Conservation (phyloP, 2,329 filamentous ascomycete genomes). For the Penicillium sp. region DNA sequence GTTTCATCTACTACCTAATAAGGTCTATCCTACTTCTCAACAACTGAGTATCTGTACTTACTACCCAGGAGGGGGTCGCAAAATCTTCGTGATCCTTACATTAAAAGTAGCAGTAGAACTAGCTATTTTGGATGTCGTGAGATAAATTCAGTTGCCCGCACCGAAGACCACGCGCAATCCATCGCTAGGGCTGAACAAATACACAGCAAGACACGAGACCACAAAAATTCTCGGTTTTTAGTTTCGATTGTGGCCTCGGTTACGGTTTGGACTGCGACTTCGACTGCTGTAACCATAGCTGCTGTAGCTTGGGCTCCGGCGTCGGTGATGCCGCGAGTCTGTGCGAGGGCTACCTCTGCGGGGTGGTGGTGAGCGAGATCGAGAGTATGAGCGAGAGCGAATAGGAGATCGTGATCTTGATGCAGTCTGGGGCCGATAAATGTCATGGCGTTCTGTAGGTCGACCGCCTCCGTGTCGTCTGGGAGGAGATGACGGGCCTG, state of each 20-base stretch:
- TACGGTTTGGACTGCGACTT: constrained; percentile 51
- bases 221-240: background rate
- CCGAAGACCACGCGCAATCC: background rate
- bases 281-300: constrained; percentile 62
- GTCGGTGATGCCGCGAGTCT: constrained; percentile 44
- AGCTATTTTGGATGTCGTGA: background rate
- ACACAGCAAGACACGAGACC: background rate
- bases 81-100: background rate
- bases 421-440: constrained; percentile 62
- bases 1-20: background rate
- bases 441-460: constrained; percentile 50
- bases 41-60: background rate
- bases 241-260: constrained; percentile 40
- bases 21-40: background rate
- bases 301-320: constrained; percentile 63
- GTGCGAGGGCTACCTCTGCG: constrained; percentile 35
- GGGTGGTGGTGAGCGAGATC: constrained; percentile 45
- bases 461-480: constrained; percentile 42
- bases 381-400: constrained; percentile 41
- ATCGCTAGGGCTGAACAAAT: background rate
- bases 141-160: background rate
- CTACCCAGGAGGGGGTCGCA: background rate
- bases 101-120: background rate
- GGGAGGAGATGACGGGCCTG: constrained; percentile 33
- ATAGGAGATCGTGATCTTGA: constrained; percentile 50